A percentile compares a stretch with the other conserved stretches of the same genome.
These are phyloP conservation scores for Penicillium taxi DNA, from an alignment of 495 filamentous ascomycete species.

Conservation along the genomic window DNA sequence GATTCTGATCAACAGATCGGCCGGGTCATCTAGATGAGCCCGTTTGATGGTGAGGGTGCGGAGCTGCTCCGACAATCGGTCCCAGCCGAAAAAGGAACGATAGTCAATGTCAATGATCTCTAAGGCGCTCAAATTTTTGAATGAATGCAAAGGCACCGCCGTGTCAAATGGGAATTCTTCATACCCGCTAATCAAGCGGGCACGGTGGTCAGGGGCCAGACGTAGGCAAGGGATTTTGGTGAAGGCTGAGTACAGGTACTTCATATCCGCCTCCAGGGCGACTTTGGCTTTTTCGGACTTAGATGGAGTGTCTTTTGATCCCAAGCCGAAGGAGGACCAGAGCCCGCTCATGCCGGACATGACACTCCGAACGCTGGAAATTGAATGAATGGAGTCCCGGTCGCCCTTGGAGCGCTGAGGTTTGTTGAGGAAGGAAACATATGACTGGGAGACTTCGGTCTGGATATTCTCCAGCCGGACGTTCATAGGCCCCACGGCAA, in stretches of 20 bases:
- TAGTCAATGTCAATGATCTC: slow-evolving; percentile 95
- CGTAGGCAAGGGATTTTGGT: slow-evolving; percentile 93
- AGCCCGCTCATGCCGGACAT: slow-evolving; percentile 91
- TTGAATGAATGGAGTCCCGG: slow-evolving; percentile 80
- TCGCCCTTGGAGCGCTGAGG: slow-evolving; percentile 66
- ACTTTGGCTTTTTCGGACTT: slow-evolving; percentile 82
- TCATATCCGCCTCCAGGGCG: slow-evolving; percentile 74
- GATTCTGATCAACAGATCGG: slow-evolving; percentile 82
- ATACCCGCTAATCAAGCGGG: slow-evolving; percentile 79
- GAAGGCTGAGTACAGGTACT: slow-evolving; percentile 95
- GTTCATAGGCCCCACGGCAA: slow-evolving; percentile 90
- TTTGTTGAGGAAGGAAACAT: slow-evolving; percentile 90
- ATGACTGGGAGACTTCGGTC: slow-evolving; percentile 74
- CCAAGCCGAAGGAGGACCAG: slow-evolving; percentile 81
- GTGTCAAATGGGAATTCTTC: slow-evolving; percentile 98
- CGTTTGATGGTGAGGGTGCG: slow-evolving; percentile 84
- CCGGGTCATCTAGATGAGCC: slow-evolving; percentile 79
- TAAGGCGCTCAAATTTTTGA: slow-evolving; percentile 90
- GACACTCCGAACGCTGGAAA: slow-evolving; percentile 92
- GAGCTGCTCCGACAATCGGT: slow-evolving; percentile 82
- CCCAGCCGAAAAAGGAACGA: slow-evolving; percentile 95
- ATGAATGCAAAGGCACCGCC: slow-evolving; percentile 87
- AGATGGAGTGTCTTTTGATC: slow-evolving; percentile 62
- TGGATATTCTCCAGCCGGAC: slow-evolving; percentile 91
- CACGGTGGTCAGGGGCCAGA: slow-evolving; percentile 81